phyloP scores from a whole-genome alignment of 352 stramenopile species.

The Phytophthora melonis region DNA sequence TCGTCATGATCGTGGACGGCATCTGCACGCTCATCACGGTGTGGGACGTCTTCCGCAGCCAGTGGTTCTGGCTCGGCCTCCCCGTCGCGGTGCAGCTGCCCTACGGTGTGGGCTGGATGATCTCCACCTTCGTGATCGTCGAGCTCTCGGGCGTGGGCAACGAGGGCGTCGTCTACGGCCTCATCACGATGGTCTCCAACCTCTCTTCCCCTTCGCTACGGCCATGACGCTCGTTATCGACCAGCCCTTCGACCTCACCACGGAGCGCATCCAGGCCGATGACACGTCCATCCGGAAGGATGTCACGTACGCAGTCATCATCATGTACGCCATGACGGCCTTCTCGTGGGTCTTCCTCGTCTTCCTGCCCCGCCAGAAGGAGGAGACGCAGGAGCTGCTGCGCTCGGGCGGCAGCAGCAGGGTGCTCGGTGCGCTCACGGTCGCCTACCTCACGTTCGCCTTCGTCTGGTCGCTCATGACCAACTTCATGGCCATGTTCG shows the following conservation, averaged over 20 bases:
- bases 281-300: constrained; percentile 21
- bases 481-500: constrained; percentile 30
- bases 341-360: constrained; percentile 26
- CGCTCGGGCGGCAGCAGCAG: constrained; percentile 21
- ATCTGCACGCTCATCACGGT: constrained; percentile 26
- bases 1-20: constrained; percentile 27
- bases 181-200: constrained; percentile 33
- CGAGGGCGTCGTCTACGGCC: constrained; percentile 33
- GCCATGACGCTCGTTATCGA: constrained; percentile 35
- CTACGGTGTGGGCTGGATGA: constrained; percentile 52
- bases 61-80: constrained; percentile 45
- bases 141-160: constrained; percentile 32
- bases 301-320: constrained; percentile 36
- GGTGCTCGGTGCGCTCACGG: constrained; percentile 10
- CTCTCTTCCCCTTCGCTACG: constrained; percentile 31
- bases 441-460: constrained; percentile 19
- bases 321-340: constrained; percentile 25
- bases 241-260: constrained; percentile 33
- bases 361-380: constrained; percentile 13
- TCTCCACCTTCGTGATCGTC: constrained; percentile 36
- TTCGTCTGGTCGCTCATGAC: constrained; percentile 25
- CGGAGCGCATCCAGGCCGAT: constrained; percentile 33
- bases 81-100: constrained; percentile 50
- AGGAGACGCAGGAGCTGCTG: constrained; percentile 18
- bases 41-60: constrained; percentile 43